Percentiles rank a stretch among this genome's conserved stretches.
Evolutionary conservation across 1,284 basidiomycete species (phyloP).

Genomic region (Tylopilus sp.): DNA sequence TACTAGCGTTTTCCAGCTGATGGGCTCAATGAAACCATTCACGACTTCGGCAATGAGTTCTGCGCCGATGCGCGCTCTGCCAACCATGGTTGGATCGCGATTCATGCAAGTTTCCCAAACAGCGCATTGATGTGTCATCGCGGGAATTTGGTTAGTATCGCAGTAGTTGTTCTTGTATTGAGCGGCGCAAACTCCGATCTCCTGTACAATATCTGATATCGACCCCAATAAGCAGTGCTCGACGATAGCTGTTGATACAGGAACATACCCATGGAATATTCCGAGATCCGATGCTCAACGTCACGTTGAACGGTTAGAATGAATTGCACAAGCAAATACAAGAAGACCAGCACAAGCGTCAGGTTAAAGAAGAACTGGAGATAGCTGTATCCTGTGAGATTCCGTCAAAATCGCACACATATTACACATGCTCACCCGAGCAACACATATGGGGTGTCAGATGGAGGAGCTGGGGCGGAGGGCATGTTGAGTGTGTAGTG

Average conservation of each 20-base stretch:
- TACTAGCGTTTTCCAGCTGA: constrained; percentile 95
- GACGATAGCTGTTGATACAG: constrained; percentile 16
- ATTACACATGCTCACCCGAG: constrained; percentile 56
- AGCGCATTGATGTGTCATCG: constrained; percentile 79
- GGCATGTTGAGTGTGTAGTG: constrained; percentile 80
- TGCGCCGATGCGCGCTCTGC: constrained; percentile 85
- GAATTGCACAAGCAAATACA: constrained; percentile 84
- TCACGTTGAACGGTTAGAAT: constrained; percentile 88
- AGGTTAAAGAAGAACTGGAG: constrained; percentile 94
- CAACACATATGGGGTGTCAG: constrained; percentile 69
- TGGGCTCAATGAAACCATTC: constrained; percentile 94
- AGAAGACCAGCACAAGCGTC: constrained; percentile 78
- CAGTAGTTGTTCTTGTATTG: constrained; percentile 85
- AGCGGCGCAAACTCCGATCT: constrained; percentile 80
- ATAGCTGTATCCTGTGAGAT: constrained; percentile 53
- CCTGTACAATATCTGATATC: constrained; percentile 78
- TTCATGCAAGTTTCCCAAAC: constrained; percentile 97
- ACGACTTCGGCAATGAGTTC: constrained; percentile 95
- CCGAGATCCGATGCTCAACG: constrained; percentile 83
- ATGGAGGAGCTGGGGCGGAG: constrained; percentile 48
- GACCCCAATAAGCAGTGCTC: constrained; percentile 20
- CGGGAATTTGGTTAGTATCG: constrained; percentile 70
- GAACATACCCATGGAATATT: constrained; percentile 80
- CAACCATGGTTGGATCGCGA: constrained; percentile 86
- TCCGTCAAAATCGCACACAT: constrained; percentile 6